Conservation (phyloP, 495 filamentous ascomycete species). For the Annulohypoxylon nitens region DNA sequence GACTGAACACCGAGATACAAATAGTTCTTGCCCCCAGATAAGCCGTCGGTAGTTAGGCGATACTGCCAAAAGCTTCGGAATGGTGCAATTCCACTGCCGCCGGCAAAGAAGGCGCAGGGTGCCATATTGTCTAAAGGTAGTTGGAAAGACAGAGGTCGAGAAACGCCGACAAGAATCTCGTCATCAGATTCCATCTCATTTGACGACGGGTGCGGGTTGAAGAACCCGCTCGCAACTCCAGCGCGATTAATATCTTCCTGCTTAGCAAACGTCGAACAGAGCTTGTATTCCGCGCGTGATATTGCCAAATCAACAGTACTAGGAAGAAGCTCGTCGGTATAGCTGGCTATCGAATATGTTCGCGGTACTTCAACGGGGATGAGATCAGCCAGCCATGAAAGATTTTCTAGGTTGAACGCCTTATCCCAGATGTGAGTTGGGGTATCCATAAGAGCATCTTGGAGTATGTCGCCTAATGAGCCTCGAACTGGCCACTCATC, state of each 20-base stretch:
- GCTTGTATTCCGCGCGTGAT: constrained; percentile 62
- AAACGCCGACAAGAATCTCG: constrained; percentile 62
- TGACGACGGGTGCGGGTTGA: constrained; percentile 58
- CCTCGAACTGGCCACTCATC: constrained; percentile 64
- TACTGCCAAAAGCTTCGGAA: constrained; percentile 66
- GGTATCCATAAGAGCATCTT: constrained; percentile 59
- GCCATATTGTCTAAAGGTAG: constrained; percentile 60
- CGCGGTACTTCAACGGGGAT: constrained; percentile 63
- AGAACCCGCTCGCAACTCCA: constrained; percentile 64
- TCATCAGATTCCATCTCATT: constrained; percentile 54
- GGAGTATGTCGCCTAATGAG: constrained; percentile 61
- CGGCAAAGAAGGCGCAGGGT: constrained; percentile 64
- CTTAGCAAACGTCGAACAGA: constrained; percentile 58
- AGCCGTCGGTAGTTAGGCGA: constrained; percentile 52
- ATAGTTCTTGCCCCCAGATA: constrained; percentile 58
- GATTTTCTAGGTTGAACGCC: constrained; percentile 58
- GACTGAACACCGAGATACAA: constrained; percentile 66
- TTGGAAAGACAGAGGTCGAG: constrained; percentile 64
- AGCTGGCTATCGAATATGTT: constrained; percentile 64
- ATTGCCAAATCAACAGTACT: constrained; percentile 62
- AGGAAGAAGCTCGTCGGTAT: constrained; percentile 61
- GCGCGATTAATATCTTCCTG: constrained; percentile 50
- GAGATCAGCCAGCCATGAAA: constrained; percentile 61
- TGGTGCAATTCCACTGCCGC: constrained; percentile 65
- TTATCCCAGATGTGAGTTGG: constrained; percentile 62